Conservation (phyloP, 148 eudicot genomes). For the Chenopodium berlandieri region DNA sequence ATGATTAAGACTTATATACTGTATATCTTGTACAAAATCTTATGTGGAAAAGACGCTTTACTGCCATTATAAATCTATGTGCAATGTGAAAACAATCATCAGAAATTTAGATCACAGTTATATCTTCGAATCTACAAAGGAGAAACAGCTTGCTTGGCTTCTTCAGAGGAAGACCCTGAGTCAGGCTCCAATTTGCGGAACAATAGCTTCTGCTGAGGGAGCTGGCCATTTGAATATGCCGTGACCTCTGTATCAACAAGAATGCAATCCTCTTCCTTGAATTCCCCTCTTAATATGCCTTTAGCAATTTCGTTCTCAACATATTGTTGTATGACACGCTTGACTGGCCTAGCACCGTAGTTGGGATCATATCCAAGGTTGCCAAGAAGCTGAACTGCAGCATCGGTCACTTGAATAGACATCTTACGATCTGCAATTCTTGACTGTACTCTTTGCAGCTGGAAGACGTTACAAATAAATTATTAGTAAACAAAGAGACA, state of each 20-base stretch:
- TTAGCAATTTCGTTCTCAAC: conserved; percentile 93
- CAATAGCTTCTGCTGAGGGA: conserved; percentile 75
- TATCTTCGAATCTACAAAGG: conserved; percentile 23
- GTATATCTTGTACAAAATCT: not conserved
- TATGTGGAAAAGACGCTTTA: not conserved
- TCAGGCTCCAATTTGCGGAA: conserved; percentile 48
- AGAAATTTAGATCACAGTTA: not conserved
- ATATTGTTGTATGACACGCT: conserved; percentile 86
- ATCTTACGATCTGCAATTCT: conserved; percentile 90
- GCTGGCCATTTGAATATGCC: conserved; percentile 72
- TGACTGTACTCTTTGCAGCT: conserved; percentile 79
- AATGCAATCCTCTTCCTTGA: conserved; percentile 75
- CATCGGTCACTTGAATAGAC: conserved; percentile 64
- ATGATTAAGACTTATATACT: not conserved
- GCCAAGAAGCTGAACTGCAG: conserved; percentile 78
- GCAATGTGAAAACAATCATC: not conserved
- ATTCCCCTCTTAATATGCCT: conserved; percentile 91
- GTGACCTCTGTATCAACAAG: conserved; percentile 71
- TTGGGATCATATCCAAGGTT: conserved; percentile 93
- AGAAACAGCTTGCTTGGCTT: conserved; percentile 46
- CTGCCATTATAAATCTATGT: not conserved
- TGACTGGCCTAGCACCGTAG: conserved; percentile 95
- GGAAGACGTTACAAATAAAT: conserved; percentile 12
- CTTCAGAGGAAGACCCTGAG: conserved; percentile 36
- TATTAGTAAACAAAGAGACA: not conserved